Evolutionary conservation across 192 early-diverging fungal genomes (phyloP).

Genomic region (Spizellomyces punctatus): DNA sequence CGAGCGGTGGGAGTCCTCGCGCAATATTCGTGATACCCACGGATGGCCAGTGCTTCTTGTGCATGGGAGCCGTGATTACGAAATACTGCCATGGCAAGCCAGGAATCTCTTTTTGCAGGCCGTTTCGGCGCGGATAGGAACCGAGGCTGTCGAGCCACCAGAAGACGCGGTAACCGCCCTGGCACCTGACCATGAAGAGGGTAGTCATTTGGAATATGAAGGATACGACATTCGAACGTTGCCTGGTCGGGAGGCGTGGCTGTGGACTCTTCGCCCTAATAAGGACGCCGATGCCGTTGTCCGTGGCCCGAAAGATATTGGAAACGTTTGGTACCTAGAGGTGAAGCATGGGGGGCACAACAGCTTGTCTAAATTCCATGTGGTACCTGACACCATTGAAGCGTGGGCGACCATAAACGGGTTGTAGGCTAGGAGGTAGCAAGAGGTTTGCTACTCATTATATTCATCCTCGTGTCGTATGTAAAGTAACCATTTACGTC

Average conservation of each 20-base stretch:
- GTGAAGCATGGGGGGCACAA: slow-evolving; percentile 47
- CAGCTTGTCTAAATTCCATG: slow-evolving; percentile 30
- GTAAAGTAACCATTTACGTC: too few species aligned
- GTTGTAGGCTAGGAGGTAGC: not conserved
- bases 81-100: slow-evolving; percentile 44
- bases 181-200: not conserved
- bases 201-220: not conserved
- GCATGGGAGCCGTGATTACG: slow-evolving; percentile 47
- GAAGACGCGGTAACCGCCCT: not conserved
- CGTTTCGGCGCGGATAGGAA: slow-evolving; percentile 8
- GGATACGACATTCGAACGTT: slow-evolving; percentile 4
- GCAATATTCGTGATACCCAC: slow-evolving; percentile 31
- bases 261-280: slow-evolving; percentile 6
- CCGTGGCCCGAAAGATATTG: not conserved
- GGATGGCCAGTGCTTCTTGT: slow-evolving; percentile 46
- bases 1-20: slow-evolving; percentile 40
- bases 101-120: slow-evolving; percentile 28
- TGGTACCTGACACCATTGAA: slow-evolving; percentile 32
- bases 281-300: too few species aligned
- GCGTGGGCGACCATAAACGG: slow-evolving; percentile 25
- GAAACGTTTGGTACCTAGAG: slow-evolving; percentile 38
- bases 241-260: slow-evolving; percentile 14
- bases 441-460: too few species aligned
- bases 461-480: too few species aligned
- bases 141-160: not conserved